Percentiles rank a stretch among this genome's conserved stretches.
Conservation (phyloP, 1,139 yeast genomes). For the Pichia norvegensis region DNA sequence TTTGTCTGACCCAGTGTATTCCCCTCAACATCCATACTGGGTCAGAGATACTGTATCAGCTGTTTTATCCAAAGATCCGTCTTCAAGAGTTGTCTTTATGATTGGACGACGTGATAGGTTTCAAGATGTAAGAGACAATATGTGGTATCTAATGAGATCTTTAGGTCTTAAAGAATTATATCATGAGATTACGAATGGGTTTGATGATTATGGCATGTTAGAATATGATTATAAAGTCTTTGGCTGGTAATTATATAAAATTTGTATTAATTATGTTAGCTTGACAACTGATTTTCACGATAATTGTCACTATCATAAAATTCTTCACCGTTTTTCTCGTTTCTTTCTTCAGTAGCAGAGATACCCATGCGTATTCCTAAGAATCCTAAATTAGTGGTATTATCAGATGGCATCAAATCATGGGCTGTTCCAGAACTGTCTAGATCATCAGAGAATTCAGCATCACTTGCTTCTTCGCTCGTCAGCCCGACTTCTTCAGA, state of each 20-base stretch:
- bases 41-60: slow-evolving; percentile 49
- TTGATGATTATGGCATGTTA: slow-evolving; percentile 81
- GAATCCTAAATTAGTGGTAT: slow-evolving; percentile 15
- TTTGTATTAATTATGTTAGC: not conserved
- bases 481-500: slow-evolving; percentile 1
- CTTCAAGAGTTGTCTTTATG: slow-evolving; percentile 49
- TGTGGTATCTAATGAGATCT: slow-evolving; percentile 48
- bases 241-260: slow-evolving; percentile 15
- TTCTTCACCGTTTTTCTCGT: not conserved
- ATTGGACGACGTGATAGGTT: slow-evolving; percentile 66
- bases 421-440: slow-evolving; percentile 15
- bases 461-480: slow-evolving; percentile 1
- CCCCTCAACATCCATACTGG: slow-evolving; percentile 71
- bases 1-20: slow-evolving; percentile 83
- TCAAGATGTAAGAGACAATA: slow-evolving; percentile 50
- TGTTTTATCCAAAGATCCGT: slow-evolving; percentile 32
- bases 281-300: slow-evolving; percentile 2
- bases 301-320: slow-evolving; percentile 7
- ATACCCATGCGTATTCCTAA: slow-evolving; percentile 16
- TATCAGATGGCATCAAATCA: not conserved
- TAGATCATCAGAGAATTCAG: not conserved
- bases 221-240: slow-evolving; percentile 49
- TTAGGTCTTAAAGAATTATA: slow-evolving; percentile 27
- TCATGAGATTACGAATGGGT: slow-evolving; percentile 48
- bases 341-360: not conserved